Evolutionary conservation across 176 grass and related monocot species (phyloP), one percentile per base, ranked within the genome.

Genomic region (Elymus sibiricus): DNA sequence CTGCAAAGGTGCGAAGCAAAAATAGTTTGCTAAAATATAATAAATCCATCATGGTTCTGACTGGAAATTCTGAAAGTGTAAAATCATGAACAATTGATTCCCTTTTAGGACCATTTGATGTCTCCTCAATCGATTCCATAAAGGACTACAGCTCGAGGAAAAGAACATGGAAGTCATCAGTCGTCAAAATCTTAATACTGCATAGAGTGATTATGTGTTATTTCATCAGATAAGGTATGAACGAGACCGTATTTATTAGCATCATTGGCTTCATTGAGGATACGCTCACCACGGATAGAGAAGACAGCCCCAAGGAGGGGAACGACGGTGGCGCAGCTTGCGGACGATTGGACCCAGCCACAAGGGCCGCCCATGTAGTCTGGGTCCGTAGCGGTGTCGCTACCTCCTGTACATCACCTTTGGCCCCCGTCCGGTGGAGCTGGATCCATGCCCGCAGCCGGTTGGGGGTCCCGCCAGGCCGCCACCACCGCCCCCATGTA

Each of bases 1-100:
- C 93, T 98, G 87, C 44, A 26, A 87, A 87, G 29, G 31, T 63
- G 64, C 53, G 16, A 78, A 39, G 7, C 7, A 86, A 49, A 40
- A 82, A 86, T 29, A 3, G 35, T 42, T 34, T n/a, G 8, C 5
- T 21, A 25, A 82, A 82, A 31, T 27, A 42, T 35, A 77, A 32
- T 39, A 17, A 61, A 77, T 64, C 49, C 25, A 86, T 35, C 7
- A 5, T 82, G 31, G 5, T 1, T 71, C 75, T 9, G 22, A 10
- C 9, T 71, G 49, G 34, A 1, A 60, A 73, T 83, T 13, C 15
- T 11, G 1, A 34, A 3, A 15, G 22, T 51, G 24, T 24, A 43
- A 64, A 43, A 76, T 66, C 58, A 65, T 77, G 56, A 63, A 13
- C 0, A 47, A 27, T 35, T 2, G 22, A 51, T 82, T 27, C 19